Evolutionary conservation across 2,329 filamentous ascomycete species (phyloP).

Genomic region (Alternaria brassicicola): DNA sequence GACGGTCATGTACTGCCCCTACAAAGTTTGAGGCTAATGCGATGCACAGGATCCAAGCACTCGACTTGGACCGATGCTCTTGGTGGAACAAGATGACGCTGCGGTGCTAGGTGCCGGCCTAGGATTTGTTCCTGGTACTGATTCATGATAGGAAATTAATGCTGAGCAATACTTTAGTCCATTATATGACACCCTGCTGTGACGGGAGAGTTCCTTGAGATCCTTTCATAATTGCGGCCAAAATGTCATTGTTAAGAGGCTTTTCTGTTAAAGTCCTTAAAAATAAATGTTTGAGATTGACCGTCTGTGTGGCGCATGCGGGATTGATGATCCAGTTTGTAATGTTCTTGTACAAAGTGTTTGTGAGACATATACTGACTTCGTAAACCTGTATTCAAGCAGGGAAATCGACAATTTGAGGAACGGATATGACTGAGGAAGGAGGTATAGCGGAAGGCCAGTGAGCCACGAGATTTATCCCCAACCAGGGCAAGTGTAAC

Average conservation of each 20-base stretch:
- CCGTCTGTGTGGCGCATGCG: too few relatives aligned
- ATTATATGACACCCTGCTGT: neutral
- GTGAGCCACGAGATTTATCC: neutral
- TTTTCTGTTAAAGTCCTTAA: neutral
- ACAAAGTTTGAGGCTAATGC: neutral
- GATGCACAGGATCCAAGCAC: conserved; percentile 1
- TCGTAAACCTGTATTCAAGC: neutral
- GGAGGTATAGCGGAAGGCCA: neutral
- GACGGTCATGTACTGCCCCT: neutral
- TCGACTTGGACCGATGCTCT: neutral
- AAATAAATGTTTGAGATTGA: too few relatives aligned
- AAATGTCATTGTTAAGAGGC: neutral
- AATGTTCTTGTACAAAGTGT: neutral
- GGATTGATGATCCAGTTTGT: neutral
- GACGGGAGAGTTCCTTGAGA: neutral
- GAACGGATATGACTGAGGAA: neutral
- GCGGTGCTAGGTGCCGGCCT: neutral
- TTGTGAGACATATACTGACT: neutral
- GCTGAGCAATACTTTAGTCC: neutral
- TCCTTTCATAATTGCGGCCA: neutral
- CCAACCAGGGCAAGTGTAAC: neutral
- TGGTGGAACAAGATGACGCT: conserved; percentile 4
- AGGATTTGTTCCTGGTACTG: neutral
- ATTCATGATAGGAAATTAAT: too few relatives aligned
- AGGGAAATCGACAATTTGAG: neutral